Evolutionary conservation across 75 land plant species (phyloP).

Genomic region (Azolla pinnata): DNA sequence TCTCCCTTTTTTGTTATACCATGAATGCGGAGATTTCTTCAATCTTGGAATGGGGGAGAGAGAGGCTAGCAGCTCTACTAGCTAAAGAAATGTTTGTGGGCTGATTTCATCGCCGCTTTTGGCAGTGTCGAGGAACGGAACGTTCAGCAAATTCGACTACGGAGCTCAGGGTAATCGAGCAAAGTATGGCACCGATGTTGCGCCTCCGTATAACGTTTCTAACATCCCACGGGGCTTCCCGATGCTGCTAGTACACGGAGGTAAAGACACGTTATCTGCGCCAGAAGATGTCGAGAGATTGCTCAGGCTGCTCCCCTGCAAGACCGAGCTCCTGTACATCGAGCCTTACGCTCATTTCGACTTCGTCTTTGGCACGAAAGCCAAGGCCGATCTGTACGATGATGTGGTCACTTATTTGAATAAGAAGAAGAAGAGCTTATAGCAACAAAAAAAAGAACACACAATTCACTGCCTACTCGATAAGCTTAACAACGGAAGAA

Average conservation of each 20-base stretch:
- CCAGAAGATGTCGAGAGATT: constrained; percentile 53
- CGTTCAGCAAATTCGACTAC: constrained; percentile 77
- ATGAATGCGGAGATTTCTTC: too few relatives aligned
- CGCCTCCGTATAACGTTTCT: constrained; percentile 60
- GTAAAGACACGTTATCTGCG: constrained; percentile 70
- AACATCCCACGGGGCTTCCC: constrained; percentile 63
- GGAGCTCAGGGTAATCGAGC: constrained; percentile 55
- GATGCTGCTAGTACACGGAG: constrained; percentile 91
- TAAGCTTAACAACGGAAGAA: too few relatives aligned
- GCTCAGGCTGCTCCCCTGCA: constrained; percentile 37
- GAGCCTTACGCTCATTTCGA: constrained; percentile 81
- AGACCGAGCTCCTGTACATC: constrained; percentile 56
- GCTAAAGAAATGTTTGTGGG: too few relatives aligned
- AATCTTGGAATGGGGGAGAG: too few relatives aligned
- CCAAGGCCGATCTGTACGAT: constrained; percentile 66
- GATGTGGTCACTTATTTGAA: constrained; percentile 47
- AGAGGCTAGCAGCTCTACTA: too few relatives aligned
- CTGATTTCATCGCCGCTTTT: too few relatives aligned
- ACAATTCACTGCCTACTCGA: too few relatives aligned
- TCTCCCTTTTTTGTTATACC: too few relatives aligned
- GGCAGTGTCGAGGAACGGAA: constrained; percentile 86
- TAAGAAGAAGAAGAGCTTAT: too few relatives aligned
- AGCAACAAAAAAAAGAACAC: too few relatives aligned
- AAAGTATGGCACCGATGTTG: constrained; percentile 34
- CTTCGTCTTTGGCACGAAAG: constrained; percentile 53